phyloP scores from a whole-genome alignment of 1,139 yeast genomes.

The Casaregolazyma suthepensis region DNA sequence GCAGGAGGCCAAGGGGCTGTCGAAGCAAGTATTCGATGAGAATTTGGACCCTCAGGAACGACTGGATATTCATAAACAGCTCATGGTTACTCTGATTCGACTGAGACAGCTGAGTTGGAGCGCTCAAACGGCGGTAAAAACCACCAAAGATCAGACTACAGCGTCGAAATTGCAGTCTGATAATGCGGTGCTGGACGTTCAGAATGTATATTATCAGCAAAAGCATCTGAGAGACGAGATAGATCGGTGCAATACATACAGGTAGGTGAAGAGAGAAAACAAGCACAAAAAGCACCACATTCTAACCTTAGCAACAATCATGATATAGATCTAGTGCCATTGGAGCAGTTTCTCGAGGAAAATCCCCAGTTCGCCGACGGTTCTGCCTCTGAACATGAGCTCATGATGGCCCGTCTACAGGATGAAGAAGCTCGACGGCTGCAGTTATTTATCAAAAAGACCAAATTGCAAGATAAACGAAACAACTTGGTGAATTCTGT shows the following conservation, averaged over 20 bases:
- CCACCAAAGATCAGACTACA: conserved; percentile 21
- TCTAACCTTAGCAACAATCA: conserved; percentile 19
- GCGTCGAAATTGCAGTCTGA: conserved; percentile 27
- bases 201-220: conserved; percentile 32
- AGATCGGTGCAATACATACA: conserved; percentile 25
- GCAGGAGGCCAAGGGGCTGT: not conserved
- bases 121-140: conserved; percentile 22
- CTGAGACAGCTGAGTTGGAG: conserved; percentile 25
- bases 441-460: conserved; percentile 24
- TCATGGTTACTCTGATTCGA: conserved; percentile 21
- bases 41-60: not conserved
- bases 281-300: not conserved
- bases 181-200: conserved; percentile 26
- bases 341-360: conserved; percentile 26
- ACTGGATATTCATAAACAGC: conserved; percentile 15
- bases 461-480: conserved; percentile 22
- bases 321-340: conserved; percentile 29
- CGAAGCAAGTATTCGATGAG: not conserved
- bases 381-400: conserved; percentile 20
- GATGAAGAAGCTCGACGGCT: conserved; percentile 30
- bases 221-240: conserved; percentile 29
- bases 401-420: conserved; percentile 28
- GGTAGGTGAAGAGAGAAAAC: conserved; percentile 1
- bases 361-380: conserved; percentile 22
- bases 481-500: conserved; percentile 23